Base-by-base conservation (phyloP, 768 basidiomycete genomes). In the Russula ochroleuca region DNA sequence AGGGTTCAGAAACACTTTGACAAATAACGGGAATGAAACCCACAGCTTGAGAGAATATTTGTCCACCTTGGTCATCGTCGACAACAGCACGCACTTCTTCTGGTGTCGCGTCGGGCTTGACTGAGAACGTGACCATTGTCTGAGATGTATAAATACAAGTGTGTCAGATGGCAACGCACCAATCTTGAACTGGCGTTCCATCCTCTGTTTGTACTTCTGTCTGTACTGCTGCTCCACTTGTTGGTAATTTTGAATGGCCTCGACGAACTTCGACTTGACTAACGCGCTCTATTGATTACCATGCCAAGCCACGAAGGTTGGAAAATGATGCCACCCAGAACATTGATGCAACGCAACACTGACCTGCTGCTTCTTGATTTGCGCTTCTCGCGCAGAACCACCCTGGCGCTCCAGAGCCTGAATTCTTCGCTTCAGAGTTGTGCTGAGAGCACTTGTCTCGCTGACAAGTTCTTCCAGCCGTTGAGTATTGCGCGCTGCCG, bases 101-200 rank as follows among this genome's bases (percentile, higher is more conserved):
- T 13, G 83, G 82, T 33, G 91, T 85, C 21, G 94, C 94, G 69
- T 92, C 84, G 2, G 92, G 91, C 74, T 95, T 94, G 51, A 93
- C 92, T 91, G 63, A 54, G 40, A 52, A 59, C 15, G 31, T 3
- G 33, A 41, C 41, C 31, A 5, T 50, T 17, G 15, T 33, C 11
- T 51, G 25, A 41, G 38, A 54, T 41, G 45, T 23, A 64, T 17
- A 55, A 38, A 23, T 43, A 14, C 48, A 28, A 47, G 23, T 1
- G 13, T 43, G 38, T 35, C 43, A 37, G 19, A 23, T n/a, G 19
- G 8, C 35, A 5, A 70, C 76, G 58, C 63, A 86, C 88, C 89
- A 60, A 94, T 93, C 71, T 81, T 85, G 72, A 90, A 81, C 73
- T 94, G 88, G 49, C 89, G 79, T 73, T 86, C 88, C 59, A 88